A percentile compares a stretch with the other conserved stretches of the same genome.
phyloP scores from a whole-genome alignment of 768 basidiomycete species.

The Termitomyces sp. region DNA sequence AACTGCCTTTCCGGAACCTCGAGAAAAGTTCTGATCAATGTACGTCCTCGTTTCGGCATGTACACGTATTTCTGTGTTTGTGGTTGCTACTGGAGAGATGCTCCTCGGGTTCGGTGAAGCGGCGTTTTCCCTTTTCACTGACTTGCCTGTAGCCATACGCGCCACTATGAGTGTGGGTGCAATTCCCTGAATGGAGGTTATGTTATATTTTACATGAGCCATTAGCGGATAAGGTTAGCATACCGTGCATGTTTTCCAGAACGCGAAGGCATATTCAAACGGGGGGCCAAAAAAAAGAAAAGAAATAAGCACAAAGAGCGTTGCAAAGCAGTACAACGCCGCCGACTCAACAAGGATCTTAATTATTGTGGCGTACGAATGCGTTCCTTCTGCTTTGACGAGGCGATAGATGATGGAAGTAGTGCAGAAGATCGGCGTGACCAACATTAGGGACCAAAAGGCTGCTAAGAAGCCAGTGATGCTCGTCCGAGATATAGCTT shows the following conservation, averaged over 20 bases:
- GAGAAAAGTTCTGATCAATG: background rate
- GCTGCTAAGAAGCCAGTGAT: background rate
- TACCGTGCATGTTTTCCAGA: background rate
- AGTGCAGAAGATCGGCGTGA: conserved; percentile 10
- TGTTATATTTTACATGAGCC: background rate
- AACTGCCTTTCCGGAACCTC: background rate
- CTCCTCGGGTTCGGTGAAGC: too few species aligned
- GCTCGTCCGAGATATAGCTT: background rate
- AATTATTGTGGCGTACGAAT: background rate
- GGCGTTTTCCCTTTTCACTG: too few species aligned
- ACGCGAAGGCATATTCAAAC: background rate
- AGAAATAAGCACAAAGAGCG: background rate
- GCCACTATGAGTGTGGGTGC: background rate
- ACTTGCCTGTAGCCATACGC: background rate
- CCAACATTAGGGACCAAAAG: conserved; percentile 3
- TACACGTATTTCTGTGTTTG: background rate
- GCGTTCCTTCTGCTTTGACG: background rate
- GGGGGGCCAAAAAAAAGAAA: background rate
- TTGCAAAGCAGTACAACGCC: background rate
- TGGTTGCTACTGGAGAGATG: background rate
- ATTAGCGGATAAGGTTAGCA: background rate
- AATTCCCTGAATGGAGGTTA: background rate
- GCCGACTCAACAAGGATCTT: background rate
- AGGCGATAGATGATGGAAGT: conserved; percentile 9
- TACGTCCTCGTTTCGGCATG: background rate